phyloP scores from a whole-genome alignment of 306 rosid genomes.

The Betula pendula region DNA sequence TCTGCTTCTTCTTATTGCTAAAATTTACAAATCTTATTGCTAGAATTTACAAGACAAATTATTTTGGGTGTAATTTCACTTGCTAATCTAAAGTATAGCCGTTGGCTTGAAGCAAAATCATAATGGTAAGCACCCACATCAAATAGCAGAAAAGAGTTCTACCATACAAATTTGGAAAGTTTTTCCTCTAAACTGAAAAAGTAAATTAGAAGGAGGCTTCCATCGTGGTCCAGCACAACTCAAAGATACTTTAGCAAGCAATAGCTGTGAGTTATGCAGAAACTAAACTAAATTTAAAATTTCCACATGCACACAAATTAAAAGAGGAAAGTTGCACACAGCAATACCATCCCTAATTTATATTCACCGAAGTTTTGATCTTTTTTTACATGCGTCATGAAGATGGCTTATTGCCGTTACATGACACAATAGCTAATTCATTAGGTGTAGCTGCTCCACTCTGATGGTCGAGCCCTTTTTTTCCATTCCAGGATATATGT shows the following conservation, averaged over 20 bases:
- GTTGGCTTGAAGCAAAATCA: background rate
- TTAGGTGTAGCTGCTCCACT: slow-evolving; percentile 33
- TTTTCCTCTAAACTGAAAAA: background rate
- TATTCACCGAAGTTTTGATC: slow-evolving; percentile 16
- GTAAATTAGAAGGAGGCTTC: background rate
- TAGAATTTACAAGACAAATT: too few relatives aligned
- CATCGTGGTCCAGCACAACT: background rate
- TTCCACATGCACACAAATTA: slow-evolving; percentile 6
- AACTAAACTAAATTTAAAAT: background rate
- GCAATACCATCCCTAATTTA: slow-evolving; percentile 27
- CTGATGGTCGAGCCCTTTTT: slow-evolving; percentile 58
- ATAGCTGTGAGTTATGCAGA: background rate
- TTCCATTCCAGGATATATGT: slow-evolving; percentile 65
- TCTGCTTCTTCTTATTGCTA: too few relatives aligned
- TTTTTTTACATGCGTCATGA: slow-evolving; percentile 28
- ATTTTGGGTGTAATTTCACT: too few relatives aligned
- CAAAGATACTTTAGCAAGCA: background rate
- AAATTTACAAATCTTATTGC: too few relatives aligned
- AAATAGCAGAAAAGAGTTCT: background rate
- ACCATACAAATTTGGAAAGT: background rate
- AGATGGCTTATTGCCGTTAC: slow-evolving; percentile 41
- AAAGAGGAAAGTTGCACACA: background rate
- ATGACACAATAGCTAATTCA: slow-evolving; percentile 44
- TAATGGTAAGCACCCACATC: background rate
- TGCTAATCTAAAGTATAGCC: too few relatives aligned